These are phyloP conservation scores for Tardiomyces blankii DNA, from an alignment of 1,139 yeast genomes.

Conservation along the genomic window DNA sequence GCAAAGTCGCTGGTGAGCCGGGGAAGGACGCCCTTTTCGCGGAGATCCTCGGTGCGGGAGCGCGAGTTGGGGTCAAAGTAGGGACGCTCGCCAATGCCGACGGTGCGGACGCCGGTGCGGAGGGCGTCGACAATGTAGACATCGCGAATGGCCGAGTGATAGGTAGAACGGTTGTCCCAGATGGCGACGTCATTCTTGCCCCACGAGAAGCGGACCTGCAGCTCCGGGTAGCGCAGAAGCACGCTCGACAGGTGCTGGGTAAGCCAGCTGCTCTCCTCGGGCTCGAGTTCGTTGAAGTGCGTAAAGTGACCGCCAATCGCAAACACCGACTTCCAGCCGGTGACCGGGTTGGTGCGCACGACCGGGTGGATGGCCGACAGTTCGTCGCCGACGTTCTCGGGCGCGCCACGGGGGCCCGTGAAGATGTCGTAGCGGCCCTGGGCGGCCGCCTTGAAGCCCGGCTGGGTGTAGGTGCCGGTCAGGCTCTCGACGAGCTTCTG, in stretches of 20 bases:
- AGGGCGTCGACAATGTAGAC: slow-evolving; percentile 22
- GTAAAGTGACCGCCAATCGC: slow-evolving; percentile 33
- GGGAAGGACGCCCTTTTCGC: background rate
- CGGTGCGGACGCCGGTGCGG: slow-evolving; percentile 50
- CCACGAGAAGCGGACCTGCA: slow-evolving; percentile 49
- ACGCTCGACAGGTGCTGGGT: slow-evolving; percentile 33
- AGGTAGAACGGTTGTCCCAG: slow-evolving; percentile 47
- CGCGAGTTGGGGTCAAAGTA: slow-evolving; percentile 40
- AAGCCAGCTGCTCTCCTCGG: slow-evolving; percentile 30
- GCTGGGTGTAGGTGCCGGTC: slow-evolving; percentile 30
- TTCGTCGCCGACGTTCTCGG: slow-evolving; percentile 22
- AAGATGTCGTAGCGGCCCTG: slow-evolving; percentile 27
- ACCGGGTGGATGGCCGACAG: slow-evolving; percentile 34
- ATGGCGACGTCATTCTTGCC: slow-evolving; percentile 38
- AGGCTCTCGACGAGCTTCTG: slow-evolving; percentile 40
- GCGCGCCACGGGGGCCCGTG: slow-evolving; percentile 25
- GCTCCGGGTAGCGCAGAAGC: slow-evolving; percentile 36
- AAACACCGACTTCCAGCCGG: slow-evolving; percentile 41
- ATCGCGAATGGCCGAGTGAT: slow-evolving; percentile 40
- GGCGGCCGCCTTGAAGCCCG: slow-evolving; percentile 14
- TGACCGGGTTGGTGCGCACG: slow-evolving; percentile 43
- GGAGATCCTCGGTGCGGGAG: slow-evolving; percentile 11
- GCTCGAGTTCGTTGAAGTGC: slow-evolving; percentile 35
- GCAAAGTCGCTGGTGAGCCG: background rate
- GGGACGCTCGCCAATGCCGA: slow-evolving; percentile 46